These are phyloP conservation scores for Russula olivacea DNA, from an alignment of 768 basidiomycete species.

Conservation along the genomic window DNA sequence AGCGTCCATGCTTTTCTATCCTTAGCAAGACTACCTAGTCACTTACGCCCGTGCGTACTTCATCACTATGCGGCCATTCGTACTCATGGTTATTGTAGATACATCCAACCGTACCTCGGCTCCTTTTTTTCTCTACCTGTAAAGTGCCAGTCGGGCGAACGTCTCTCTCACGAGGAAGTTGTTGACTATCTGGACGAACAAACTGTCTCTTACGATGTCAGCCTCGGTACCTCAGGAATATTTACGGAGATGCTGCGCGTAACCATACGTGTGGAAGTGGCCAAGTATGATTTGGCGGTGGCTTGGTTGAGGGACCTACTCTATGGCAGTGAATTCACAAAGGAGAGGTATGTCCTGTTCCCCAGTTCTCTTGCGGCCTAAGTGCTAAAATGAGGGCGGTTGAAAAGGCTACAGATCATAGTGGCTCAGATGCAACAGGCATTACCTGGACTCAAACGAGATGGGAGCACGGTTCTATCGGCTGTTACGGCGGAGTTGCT, in stretches of 20 bases:
- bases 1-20: constrained; percentile 76
- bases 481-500: constrained; percentile 64
- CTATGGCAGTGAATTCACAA: constrained; percentile 68
- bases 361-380: not conserved
- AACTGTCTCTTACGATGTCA: constrained; percentile 80
- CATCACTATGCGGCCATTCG: not conserved
- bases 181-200: constrained; percentile 85
- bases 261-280: constrained; percentile 77
- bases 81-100: constrained; percentile 38
- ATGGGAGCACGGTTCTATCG: constrained; percentile 72
- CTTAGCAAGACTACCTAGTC: constrained; percentile 60
- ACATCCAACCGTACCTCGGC: constrained; percentile 69
- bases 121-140: constrained; percentile 90
- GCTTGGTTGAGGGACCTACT: constrained; percentile 82
- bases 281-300: constrained; percentile 73
- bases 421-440: constrained; percentile 86
- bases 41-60: constrained; percentile 63
- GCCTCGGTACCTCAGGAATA: constrained; percentile 51
- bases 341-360: constrained; percentile 53
- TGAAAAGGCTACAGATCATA: constrained; percentile 66
- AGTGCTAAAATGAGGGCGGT: not conserved
- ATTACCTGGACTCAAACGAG: constrained; percentile 86
- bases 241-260: constrained; percentile 74
- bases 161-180: constrained; percentile 81
- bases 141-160: constrained; percentile 58